phyloP scores from a whole-genome alignment of 148 eudicot genomes.

The Vaccinium myrtillus region DNA sequence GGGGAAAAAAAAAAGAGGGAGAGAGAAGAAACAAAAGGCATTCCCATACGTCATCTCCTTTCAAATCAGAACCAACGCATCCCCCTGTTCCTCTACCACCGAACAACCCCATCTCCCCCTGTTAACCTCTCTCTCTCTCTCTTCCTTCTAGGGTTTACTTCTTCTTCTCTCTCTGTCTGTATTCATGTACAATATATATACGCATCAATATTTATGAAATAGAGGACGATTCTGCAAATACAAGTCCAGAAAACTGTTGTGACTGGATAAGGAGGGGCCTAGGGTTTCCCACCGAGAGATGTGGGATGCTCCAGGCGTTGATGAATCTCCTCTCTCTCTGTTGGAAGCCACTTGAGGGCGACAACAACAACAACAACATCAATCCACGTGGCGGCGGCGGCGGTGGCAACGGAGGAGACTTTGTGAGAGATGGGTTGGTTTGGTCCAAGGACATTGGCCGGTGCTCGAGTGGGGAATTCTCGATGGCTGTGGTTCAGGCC shows the following conservation, averaged over 20 bases:
- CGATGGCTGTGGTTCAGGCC: slow-evolving; percentile 69
- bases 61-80: slow-evolving; percentile 18
- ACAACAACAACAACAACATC: slow-evolving; percentile 10
- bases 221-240: not conserved
- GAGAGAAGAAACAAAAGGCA: slow-evolving; percentile 17
- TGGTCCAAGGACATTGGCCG: slow-evolving; percentile 47
- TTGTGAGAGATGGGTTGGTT: slow-evolving; percentile 41
- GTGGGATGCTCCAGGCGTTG: slow-evolving; percentile 67
- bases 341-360: slow-evolving; percentile 59
- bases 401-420: slow-evolving; percentile 17
- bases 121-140: slow-evolving; percentile 17
- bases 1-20: too few relatives aligned
- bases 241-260: not conserved
- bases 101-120: slow-evolving; percentile 31
- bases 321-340: slow-evolving; percentile 63
- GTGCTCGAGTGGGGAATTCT: slow-evolving; percentile 46
- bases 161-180: not conserved
- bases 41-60: slow-evolving; percentile 23
- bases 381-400: slow-evolving; percentile 3
- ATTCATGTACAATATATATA: not conserved
- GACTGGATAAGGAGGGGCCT: slow-evolving; percentile 4
- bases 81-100: slow-evolving; percentile 41
- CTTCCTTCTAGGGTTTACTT: slow-evolving; percentile 5
- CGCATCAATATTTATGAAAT: not conserved
- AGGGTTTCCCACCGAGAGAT: slow-evolving; percentile 40